Evolutionary conservation across 441 rosid genomes (phyloP).

Genomic region (Adansonia gregorii): DNA sequence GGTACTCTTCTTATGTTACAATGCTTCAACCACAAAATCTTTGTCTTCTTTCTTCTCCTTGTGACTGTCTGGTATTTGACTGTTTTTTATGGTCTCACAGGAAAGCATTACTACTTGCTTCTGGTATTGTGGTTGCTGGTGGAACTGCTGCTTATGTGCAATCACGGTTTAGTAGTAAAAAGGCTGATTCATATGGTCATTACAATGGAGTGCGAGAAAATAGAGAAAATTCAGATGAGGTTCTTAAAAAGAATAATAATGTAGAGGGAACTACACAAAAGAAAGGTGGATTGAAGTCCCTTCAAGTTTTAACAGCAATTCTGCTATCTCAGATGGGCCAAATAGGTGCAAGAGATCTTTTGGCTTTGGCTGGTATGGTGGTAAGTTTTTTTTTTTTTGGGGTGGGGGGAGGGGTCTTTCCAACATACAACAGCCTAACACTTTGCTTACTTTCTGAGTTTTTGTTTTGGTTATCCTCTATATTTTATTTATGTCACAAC

Average conservation of each 20-base stretch:
- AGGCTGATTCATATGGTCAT: slow-evolving; percentile 43
- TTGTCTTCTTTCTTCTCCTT: neutral
- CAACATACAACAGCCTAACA: neutral
- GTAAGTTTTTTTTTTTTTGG: slow-evolving; percentile 43
- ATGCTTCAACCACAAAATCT: neutral
- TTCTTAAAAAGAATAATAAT: slow-evolving; percentile 39
- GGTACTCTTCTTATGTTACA: neutral
- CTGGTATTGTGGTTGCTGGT: slow-evolving; percentile 84
- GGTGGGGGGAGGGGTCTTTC: neutral
- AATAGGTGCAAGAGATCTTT: slow-evolving; percentile 87
- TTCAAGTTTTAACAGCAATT: slow-evolving; percentile 73
- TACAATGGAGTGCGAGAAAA: slow-evolving; percentile 57
- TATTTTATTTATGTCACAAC: neutral
- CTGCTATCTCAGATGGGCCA: slow-evolving; percentile 91
- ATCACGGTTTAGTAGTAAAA: slow-evolving; percentile 53
- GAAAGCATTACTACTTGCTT: slow-evolving; percentile 78
- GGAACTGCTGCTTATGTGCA: slow-evolving; percentile 82
- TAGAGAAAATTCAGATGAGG: slow-evolving; percentile 44
- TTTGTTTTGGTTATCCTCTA: slow-evolving; percentile 2
- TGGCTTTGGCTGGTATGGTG: slow-evolving; percentile 75
- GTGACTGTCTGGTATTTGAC: neutral
- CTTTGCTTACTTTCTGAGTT: neutral
- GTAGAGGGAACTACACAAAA: slow-evolving; percentile 47
- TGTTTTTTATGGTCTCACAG: slow-evolving; percentile 42
- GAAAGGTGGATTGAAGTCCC: slow-evolving; percentile 82